Percentiles rank a stretch among this genome's conserved stretches.
phyloP scores from a whole-genome alignment of 257 asterid species.

The Solanum rostratum region DNA sequence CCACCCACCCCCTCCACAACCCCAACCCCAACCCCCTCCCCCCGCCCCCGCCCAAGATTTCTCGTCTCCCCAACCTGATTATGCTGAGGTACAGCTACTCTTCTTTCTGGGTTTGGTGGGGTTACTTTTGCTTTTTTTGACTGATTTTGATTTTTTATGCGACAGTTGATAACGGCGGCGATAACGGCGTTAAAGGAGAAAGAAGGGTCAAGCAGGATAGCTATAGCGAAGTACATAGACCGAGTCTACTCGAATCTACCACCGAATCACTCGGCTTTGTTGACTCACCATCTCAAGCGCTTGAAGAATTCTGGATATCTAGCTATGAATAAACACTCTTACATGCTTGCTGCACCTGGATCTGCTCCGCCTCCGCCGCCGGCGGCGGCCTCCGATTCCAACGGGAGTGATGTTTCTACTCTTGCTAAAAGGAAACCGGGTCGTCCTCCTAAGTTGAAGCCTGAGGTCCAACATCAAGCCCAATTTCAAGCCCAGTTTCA shows the following conservation, averaged over 20 bases:
- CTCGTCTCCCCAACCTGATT: background rate
- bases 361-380: slow-evolving; percentile 6
- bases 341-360: slow-evolving; percentile 42
- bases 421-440: slow-evolving; percentile 48
- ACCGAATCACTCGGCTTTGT: slow-evolving; percentile 32
- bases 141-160: background rate
- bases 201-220: slow-evolving; percentile 62
- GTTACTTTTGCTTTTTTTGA: background rate
- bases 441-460: slow-evolving; percentile 62
- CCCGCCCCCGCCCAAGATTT: background rate
- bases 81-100: background rate
- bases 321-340: slow-evolving; percentile 56
- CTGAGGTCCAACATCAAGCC: slow-evolving; percentile 6
- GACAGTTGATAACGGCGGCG: slow-evolving; percentile 67
- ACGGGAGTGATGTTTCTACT: slow-evolving; percentile 5
- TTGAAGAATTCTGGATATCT: slow-evolving; percentile 42
- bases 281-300: slow-evolving; percentile 46
- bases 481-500: background rate
- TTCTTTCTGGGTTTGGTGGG: background rate
- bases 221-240: slow-evolving; percentile 56
- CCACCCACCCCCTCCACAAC: background rate
- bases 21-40: background rate
- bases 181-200: slow-evolving; percentile 49
- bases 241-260: slow-evolving; percentile 36
- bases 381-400: background rate